Evolutionary conservation across 2,329 filamentous ascomycete species (phyloP).

Genomic region (Parasarocladium wereldwijsianum): DNA sequence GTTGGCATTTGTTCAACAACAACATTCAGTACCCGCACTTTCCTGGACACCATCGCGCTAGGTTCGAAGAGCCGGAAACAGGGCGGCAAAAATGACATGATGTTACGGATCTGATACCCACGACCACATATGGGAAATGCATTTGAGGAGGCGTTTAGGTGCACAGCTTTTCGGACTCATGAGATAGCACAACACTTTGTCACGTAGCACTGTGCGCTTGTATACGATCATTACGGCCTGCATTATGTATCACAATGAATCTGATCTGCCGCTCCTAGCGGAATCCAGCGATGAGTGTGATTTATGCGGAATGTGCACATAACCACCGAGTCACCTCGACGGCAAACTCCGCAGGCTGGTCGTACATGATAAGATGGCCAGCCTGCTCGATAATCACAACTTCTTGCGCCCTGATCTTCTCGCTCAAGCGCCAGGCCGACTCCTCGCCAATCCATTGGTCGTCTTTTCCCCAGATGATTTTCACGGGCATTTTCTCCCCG

Average conservation of each 20-base stretch:
- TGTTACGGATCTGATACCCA: background rate
- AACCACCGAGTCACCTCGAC: slow-evolving; percentile 22
- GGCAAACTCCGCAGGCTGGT: slow-evolving; percentile 23
- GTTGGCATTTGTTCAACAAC: slow-evolving; percentile 60
- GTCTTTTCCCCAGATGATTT: slow-evolving; percentile 27
- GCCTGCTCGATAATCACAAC: slow-evolving; percentile 19
- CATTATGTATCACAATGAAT: too few relatives aligned
- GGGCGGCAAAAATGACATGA: background rate
- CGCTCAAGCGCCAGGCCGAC: slow-evolving; percentile 14
- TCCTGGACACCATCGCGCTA: slow-evolving; percentile 20
- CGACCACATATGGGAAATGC: too few relatives aligned
- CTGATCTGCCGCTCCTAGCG: too few relatives aligned
- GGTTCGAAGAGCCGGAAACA: slow-evolving; percentile 20
- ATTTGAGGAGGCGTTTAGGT: too few relatives aligned
- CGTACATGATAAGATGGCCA: slow-evolving; percentile 28
- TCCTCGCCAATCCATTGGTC: slow-evolving; percentile 27
- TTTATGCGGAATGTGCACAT: too few relatives aligned
- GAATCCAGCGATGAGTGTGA: too few relatives aligned
- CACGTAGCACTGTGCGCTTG: too few relatives aligned
- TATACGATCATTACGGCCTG: too few relatives aligned
- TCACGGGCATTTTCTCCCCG: slow-evolving; percentile 20
- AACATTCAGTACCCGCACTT: slow-evolving; percentile 22
- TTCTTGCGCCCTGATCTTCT: slow-evolving; percentile 16
- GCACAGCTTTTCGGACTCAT: too few relatives aligned
- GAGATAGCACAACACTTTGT: too few relatives aligned